Evolutionary conservation across 495 filamentous ascomycete genomes (phyloP), one percentile per base, ranked within the genome.

Genomic region (Aspergillus sclerotioniger): DNA sequence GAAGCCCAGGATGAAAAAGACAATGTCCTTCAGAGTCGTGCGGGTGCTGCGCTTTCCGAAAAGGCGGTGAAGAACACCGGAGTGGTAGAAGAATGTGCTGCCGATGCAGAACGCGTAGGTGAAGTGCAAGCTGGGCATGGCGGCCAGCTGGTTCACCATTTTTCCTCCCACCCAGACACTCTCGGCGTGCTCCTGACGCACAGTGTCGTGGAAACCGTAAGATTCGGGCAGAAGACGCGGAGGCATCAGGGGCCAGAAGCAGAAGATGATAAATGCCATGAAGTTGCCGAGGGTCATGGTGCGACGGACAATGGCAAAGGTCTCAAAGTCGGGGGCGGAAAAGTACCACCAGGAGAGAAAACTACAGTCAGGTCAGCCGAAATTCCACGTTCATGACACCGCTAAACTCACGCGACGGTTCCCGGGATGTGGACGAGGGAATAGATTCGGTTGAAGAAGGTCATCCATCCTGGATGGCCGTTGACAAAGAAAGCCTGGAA

Each of bases 331-430:
- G 5, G 81, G 80, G 21, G 84, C 84, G 13, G 76, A 78, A 55
- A 81, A 84, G 68, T 87, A 87, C 67, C 82, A 87, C 84, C 84
- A 87, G 16, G 80, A 84, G 20, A 87, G 80, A 64, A 86, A 87
- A 2, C 82, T 84, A 65, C 16, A 33, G 1, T 17, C 20, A 31
- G 25, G 51, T 53, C 51, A 58, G 43, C 16, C 15, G 3, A 9
- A 3, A 16, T 20, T 53, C 4, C 2, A 6, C 2, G 8, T 44
- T 3, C 8, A 37, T 21, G 8, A 9, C 3, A 19, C 39, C n/a
- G 13, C 4, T 44, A 28, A 29, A 78, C 80, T 63, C 71, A 85
- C 82, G 80, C 80, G 32, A 88, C 84, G 12, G 84, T 87, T 20
- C 85, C 85, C 0, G 85, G 85, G 56, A 88, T 87, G 57, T 88